Evolutionary conservation across 805 yeast genomes (phyloP), one percentile per base, ranked within the genome.

Genomic region (Lipomyces japonicus): DNA sequence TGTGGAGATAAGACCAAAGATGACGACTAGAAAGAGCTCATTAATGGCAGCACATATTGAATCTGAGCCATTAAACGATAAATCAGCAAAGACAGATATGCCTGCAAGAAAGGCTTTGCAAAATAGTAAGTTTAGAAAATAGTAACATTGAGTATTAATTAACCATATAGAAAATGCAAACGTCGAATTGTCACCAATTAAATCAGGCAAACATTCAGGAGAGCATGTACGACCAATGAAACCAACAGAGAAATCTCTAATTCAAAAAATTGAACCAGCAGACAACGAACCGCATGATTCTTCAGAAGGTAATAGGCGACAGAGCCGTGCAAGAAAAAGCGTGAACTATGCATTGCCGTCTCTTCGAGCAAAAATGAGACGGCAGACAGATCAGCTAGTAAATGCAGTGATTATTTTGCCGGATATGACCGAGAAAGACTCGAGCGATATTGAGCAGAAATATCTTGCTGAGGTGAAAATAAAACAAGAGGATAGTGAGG

Each of bases 301-400:
- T 22, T 50, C 49, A 4, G 49, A 45, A 18, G 42, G 18, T 41
- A 51, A 36, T 21, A 34, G 35, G 24, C 50, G 46, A 16, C 24
- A 46, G 6, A 28, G 56, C 28, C 51, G 62, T 7, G 43, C 57
- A 9, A 44, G 58, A 5, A 53, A 46, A 35, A 74, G 76, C 9
- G 78, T 86, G 4, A 78, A 80, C 63, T 86, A 86, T 60, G 79
- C 80, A 18, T 72, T 80, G 30, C 88, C 89, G 0, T 80, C 90
- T 1, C 65, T 84, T 46, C 71, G 84, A 35, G 77, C 75, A 14
- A 85, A 84, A 62, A 74, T 83, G 82, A 75, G 95, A 62, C 73
- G 91, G 57, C 80, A 79, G 30, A 72, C 81, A 0, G 82, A 71
- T 26, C 73, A 74, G 55, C 68, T 81, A 39, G 79, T 78, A 2